Percentiles rank a stretch among this genome's conserved stretches.
Conservation (phyloP, 2,329 filamentous ascomycete genomes). For the Colletotrichum endophyticum region DNA sequence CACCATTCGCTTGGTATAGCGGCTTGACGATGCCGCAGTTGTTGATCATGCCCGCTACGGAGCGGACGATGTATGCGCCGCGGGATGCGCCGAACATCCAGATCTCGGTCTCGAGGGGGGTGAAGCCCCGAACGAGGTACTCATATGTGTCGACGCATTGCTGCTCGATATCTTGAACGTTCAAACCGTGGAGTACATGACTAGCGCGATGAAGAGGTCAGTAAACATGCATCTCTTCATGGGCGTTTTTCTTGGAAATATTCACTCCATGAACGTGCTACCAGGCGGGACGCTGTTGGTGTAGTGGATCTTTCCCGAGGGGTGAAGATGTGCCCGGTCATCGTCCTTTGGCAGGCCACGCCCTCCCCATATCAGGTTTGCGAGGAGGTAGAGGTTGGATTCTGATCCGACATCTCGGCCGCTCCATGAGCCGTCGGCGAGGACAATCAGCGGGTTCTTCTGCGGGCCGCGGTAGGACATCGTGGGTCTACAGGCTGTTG, state of each 20-base stretch:
- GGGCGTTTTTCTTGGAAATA: neutral
- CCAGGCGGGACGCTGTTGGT: neutral
- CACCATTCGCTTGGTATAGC: neutral
- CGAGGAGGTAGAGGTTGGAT: constrained; percentile 23
- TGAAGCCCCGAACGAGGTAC: constrained; percentile 12
- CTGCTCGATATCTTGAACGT: constrained; percentile 9
- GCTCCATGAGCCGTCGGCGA: constrained; percentile 26
- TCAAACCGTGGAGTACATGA: neutral
- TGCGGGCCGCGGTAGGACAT: constrained; percentile 8
- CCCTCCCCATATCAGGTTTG: constrained; percentile 18
- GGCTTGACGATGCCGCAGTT: constrained; percentile 30
- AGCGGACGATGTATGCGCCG: constrained; percentile 28
- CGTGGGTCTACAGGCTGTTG: neutral
- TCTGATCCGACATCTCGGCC: constrained; percentile 21
- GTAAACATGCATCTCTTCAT: neutral
- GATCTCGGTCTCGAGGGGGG: constrained; percentile 18
- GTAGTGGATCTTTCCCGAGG: constrained; percentile 1
- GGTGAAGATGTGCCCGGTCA: neutral
- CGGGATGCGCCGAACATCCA: constrained; percentile 32
- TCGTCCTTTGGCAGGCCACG: neutral
- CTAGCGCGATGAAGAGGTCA: neutral
- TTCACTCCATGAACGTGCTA: constrained; percentile 4
- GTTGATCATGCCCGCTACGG: constrained; percentile 31
- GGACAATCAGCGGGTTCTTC: constrained; percentile 14
- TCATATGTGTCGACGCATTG: constrained; percentile 23